phyloP scores from a whole-genome alignment of 164 flowering plant species.

The Umbilicus rupestris region DNA sequence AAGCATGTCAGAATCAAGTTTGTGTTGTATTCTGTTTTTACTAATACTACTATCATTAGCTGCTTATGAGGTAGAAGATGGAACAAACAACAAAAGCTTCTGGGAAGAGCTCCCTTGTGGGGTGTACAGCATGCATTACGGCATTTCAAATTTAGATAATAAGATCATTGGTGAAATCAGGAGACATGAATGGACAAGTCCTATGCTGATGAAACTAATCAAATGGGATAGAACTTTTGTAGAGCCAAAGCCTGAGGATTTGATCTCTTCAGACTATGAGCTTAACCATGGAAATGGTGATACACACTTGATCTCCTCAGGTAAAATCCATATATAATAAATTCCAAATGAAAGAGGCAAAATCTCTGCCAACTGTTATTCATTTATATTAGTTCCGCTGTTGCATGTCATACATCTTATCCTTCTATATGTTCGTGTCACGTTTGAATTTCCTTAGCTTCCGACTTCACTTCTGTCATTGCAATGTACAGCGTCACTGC shows the following conservation, averaged over 20 bases:
- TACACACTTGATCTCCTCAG: neutral
- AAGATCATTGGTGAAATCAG: slow-evolving; percentile 38
- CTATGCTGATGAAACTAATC: slow-evolving; percentile 42
- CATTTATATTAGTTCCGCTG: neutral
- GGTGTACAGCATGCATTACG: slow-evolving; percentile 47
- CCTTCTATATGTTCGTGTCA: neutral
- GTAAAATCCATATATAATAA: neutral
- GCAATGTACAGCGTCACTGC: slow-evolving; percentile 20
- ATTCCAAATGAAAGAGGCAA: neutral
- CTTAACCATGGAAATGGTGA: neutral
- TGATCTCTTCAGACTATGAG: slow-evolving; percentile 16
- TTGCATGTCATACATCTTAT: neutral
- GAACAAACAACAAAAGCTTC: slow-evolving; percentile 21
- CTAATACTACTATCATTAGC: neutral
- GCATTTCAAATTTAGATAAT: slow-evolving; percentile 18
- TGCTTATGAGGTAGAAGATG: slow-evolving; percentile 30
- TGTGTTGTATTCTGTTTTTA: neutral
- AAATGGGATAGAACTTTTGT: slow-evolving; percentile 71
- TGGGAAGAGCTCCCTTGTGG: slow-evolving; percentile 99
- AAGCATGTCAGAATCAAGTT: neutral
- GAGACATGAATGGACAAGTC: slow-evolving; percentile 66
- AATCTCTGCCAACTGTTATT: neutral
- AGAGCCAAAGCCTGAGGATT: slow-evolving; percentile 35
- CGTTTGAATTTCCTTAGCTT: slow-evolving; percentile 1
- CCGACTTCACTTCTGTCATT: slow-evolving; percentile 18